Conservation (phyloP, 2,329 filamentous ascomycete species). For the Diatrype stigma region DNA sequence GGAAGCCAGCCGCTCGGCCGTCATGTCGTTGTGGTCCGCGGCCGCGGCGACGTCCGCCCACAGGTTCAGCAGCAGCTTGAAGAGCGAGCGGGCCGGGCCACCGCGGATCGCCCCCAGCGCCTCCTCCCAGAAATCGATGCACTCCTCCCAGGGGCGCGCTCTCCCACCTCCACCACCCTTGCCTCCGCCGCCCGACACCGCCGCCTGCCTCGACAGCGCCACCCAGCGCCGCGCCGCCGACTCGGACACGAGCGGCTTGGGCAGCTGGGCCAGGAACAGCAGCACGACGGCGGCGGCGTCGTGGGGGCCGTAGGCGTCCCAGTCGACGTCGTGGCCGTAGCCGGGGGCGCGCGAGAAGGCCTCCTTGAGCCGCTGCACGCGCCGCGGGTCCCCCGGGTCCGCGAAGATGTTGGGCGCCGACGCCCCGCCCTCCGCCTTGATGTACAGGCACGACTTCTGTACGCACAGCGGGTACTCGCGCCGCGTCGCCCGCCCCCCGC, state of each 20-base stretch:
- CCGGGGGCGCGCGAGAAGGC: constrained; percentile 31
- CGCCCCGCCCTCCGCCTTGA: constrained; percentile 31
- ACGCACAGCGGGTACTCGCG: constrained; percentile 39
- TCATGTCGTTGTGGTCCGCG: constrained; percentile 38
- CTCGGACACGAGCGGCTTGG: constrained; percentile 35
- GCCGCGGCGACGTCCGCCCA: constrained; percentile 39
- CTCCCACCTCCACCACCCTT: no score
- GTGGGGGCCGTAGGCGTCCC: constrained; percentile 32
- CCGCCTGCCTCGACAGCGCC: constrained; percentile 36
- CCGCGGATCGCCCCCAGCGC: constrained; percentile 36
- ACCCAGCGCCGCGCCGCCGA: constrained; percentile 36
- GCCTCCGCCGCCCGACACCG: constrained; percentile 29
- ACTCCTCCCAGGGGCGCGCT: constrained; percentile 36
- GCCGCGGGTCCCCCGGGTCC: constrained; percentile 27
- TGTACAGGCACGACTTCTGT: constrained; percentile 35
- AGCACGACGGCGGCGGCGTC: constrained; percentile 39
- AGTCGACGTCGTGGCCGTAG: constrained; percentile 36
- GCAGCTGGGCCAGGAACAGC: constrained; percentile 35
- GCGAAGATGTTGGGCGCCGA: constrained; percentile 35
- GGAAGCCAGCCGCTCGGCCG: constrained; percentile 37
- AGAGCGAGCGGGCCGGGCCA: constrained; percentile 31
- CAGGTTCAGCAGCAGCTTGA: constrained; percentile 40
- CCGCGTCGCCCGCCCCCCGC: constrained; percentile 28
- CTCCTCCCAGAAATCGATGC: constrained; percentile 45
- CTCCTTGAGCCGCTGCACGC: constrained; percentile 32